Base-by-base conservation (phyloP, 202 grass and related monocot genomes). In the Miscanthus sacchariflorus region DNA sequence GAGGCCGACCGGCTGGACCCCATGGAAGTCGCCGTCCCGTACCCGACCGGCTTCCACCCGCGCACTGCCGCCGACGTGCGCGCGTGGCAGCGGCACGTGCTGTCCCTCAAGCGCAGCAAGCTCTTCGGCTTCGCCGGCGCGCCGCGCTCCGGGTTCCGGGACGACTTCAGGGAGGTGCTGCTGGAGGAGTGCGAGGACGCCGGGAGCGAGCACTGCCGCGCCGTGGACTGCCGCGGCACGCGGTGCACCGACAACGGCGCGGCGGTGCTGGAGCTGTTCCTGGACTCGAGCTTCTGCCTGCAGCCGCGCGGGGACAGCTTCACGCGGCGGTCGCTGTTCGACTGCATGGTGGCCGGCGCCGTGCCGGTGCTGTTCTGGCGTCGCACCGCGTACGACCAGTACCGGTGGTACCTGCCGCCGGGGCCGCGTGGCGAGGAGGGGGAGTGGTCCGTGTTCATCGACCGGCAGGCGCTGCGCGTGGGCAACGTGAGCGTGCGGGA, bases 391-490 rank as follows among this genome's bases (percentile, higher is more conserved):
- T 96, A 98, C 86, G 84, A 93, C 63, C 89, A 90, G 85, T 98
- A 98, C 91, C 43, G 82, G 58, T 98, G 87, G 96, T 92, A 89
- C 79, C 38, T 98, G 42, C 92, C 93, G 38, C 78, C 50, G 50
- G 50, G 50, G 50, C 50, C 59, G 14, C 11, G 68, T 0, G 93
- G 63, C 9, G 70, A 89, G n/a, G 90, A 90, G 38, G 38, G 42
- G 68, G 96, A 94, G 76, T 98, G 96, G 96, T 98, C 96, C 63
- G 94, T 98, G 69, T 98, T 96, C 90, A 96, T 98, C 8, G 92
- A 98, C 84, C 92, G 89, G 27, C 69, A 19, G 86, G 93, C 78
- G 83, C 83, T 98, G 76, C 86, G 87, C 17, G 91, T 70, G 65
- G 92, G 89, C 4, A 93, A 93, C 66, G 81, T 90, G 52, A 93